Evolutionary conservation across 1,284 basidiomycete genomes (phyloP).

Genomic region (Apiotrichum porosum): DNA sequence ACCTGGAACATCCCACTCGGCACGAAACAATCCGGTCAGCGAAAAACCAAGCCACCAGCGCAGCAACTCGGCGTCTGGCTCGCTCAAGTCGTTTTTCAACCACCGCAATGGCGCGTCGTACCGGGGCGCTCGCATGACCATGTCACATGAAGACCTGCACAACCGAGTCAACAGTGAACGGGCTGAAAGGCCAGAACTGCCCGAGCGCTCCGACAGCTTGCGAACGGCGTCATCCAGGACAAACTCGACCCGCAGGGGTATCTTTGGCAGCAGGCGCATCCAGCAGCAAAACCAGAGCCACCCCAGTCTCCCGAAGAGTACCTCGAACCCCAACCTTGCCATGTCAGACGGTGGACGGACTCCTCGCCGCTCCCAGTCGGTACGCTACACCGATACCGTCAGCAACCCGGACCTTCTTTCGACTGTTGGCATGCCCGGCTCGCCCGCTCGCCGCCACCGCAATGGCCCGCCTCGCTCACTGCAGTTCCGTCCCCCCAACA

Average conservation of each 20-base stretch:
- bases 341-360: not conserved
- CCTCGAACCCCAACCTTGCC: slow-evolving; percentile 1
- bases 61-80: slow-evolving; percentile 8
- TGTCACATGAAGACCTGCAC: slow-evolving; percentile 3
- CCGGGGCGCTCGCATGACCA: too few species aligned
- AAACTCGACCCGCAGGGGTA: not conserved
- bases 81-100: slow-evolving; percentile 8
- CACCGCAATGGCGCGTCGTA: too few species aligned
- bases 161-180: too few species aligned
- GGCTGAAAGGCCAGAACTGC: not conserved
- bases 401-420: slow-evolving; percentile 8
- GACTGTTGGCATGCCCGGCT: not conserved
- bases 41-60: not conserved
- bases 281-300: not conserved
- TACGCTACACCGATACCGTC: not conserved
- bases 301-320: slow-evolving; percentile 4
- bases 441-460: slow-evolving; percentile 1
- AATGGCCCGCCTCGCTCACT: slow-evolving; percentile 12
- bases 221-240: not conserved
- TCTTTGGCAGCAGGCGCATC: not conserved
- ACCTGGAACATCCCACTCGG: too few species aligned
- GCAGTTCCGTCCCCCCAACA: slow-evolving; percentile 8
- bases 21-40: not conserved
- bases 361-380: not conserved
- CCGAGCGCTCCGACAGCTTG: not conserved